Base-by-base conservation (phyloP, 2,329 filamentous ascomycete genomes). In the Epichloe elymi region DNA sequence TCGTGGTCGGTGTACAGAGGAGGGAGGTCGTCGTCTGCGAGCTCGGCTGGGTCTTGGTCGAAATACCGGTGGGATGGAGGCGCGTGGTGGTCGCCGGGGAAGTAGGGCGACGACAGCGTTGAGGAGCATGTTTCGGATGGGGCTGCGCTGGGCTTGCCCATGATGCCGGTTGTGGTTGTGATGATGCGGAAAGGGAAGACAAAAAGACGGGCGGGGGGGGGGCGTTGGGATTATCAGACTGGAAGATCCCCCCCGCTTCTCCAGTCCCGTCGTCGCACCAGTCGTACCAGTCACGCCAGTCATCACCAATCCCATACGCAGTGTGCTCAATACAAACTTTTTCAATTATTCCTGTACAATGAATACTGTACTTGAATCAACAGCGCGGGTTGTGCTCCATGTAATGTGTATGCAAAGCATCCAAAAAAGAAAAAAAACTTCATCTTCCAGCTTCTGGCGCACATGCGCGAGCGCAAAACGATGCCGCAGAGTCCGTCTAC, bases 1-100 rank as follows among this genome's bases (percentile, higher is more conserved):
- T 59, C 59, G 39, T 72, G 67, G 43, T 72, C 67, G 53, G 60
- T 60, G 55, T 75, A 75, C 26, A 71, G 66, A 1, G 73, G 73
- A 8, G 72, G 73, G 2, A 74, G 64, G 53, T 74, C 70, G 52
- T 72, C 66, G 46, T 58, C 55, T 12, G 58, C 55, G 44, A 67
- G 57, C 38, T 69, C 64, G 33, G 65, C 60, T 0, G 62, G 58
- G 51, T 70, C 68, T 44, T 67, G 58, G 59, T 71, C 69, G 40
- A 63, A 63, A 55, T 65, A 67, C 61, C 55, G 56, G 55, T 50
- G 50, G 54, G 52, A 58, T 60, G 43, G 59, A 57, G 42, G 26
- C 39, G 40, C 47, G 23, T 41, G 46, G 14, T 23, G 43, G 26
- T 11, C 19, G 26, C 36, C 38, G 23, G 35, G 39, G 36, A 35